Evolutionary conservation across 129 eudicot species (phyloP).

Genomic region (Ambrosia artemisiifolia): DNA sequence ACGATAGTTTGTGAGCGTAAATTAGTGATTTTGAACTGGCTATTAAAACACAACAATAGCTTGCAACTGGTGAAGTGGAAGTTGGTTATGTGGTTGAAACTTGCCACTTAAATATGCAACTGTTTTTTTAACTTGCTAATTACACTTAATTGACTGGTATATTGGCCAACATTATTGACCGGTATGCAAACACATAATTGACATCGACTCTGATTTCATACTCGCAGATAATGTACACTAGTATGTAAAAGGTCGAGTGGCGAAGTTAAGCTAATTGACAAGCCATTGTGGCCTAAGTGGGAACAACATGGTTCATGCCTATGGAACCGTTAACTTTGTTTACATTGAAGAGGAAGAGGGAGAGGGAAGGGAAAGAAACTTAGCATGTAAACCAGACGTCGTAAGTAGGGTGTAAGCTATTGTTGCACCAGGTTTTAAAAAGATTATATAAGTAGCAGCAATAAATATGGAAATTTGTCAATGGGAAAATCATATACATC

Average conservation of each 20-base stretch:
- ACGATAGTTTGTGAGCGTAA: neutral
- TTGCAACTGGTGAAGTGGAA: no score
- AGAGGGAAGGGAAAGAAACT: neutral
- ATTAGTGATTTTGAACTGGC: no score
- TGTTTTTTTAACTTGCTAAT: no score
- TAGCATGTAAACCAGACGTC: neutral
- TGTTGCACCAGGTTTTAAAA: conserved; percentile 10
- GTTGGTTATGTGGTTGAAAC: no score
- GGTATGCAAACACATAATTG: neutral
- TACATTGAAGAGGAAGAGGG: no score
- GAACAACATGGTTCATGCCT: neutral
- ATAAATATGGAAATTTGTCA: no score
- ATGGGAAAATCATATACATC: no score
- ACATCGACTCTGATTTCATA: neutral
- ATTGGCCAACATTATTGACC: neutral
- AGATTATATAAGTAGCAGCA: no score
- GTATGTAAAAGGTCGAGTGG: neutral
- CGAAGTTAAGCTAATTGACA: neutral
- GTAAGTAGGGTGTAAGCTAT: neutral
- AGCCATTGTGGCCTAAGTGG: neutral
- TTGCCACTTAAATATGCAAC: no score
- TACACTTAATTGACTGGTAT: no score
- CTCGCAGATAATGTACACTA: neutral
- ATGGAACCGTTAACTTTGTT: neutral
- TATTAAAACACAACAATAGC: no score